phyloP scores from a whole-genome alignment of 208 protist genomes.

The Vickermania ingenoplastis region DNA sequence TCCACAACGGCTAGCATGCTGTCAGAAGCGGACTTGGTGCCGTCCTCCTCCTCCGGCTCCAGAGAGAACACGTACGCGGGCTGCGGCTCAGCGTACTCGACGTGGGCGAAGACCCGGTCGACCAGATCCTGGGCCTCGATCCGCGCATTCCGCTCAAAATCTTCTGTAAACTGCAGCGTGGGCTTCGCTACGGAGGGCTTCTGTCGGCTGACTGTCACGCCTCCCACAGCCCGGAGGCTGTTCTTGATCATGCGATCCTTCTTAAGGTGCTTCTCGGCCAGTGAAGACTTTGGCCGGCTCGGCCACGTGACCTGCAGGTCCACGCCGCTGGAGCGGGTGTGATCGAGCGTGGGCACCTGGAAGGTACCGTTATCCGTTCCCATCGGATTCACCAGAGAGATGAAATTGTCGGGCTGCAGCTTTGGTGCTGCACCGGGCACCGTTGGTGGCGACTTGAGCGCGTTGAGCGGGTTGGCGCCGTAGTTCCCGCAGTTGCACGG shows the following conservation, averaged over 20 bases:
- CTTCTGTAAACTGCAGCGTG: background rate
- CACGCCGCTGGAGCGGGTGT: background rate
- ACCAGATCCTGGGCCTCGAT: background rate
- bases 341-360: too few species aligned
- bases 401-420: background rate
- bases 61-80: background rate
- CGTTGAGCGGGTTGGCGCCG: background rate
- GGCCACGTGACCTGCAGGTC: background rate
- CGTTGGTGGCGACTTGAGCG: background rate
- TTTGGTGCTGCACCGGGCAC: background rate
- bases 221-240: conserved; percentile 22
- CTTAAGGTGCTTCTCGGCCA: conserved; percentile 23
- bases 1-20: too few species aligned
- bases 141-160: background rate
- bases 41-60: background rate
- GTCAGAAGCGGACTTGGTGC: too few species aligned
- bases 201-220: background rate
- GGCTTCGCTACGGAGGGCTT: background rate
- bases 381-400: background rate
- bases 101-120: background rate
- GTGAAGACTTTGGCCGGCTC: background rate
- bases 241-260: conserved; percentile 32
- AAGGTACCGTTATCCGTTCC: background rate
- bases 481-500: too few species aligned
- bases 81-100: background rate